Evolutionary conservation across 805 yeast species (phyloP), one percentile per base, ranked within the genome.

Genomic region (Scheffersomyces stipitis): DNA sequence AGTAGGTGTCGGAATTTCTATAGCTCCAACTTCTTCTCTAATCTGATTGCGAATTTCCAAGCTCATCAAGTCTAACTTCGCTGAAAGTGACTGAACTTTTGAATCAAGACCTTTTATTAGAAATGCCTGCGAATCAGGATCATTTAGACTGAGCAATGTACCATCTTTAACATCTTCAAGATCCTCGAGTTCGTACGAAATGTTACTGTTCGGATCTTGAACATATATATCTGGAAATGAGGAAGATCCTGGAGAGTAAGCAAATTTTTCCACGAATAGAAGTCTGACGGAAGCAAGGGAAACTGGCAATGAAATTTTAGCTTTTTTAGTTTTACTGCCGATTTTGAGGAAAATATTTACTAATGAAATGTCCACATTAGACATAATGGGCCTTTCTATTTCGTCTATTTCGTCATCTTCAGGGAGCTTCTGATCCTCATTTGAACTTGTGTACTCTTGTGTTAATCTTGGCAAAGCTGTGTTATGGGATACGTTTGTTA

Each of bases 161-260:
- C 88, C 89, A 2, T 71, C 70, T 31, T 60, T 56, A 1, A 91
- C 67, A 28, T 84, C 90, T 9, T 49, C 53, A n/a, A 87, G 54
- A 28, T 88, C 90, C 43, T 90, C 97, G 15, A 91, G 61, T 56
- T 91, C 96, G 54, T 86, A 93, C 1, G 83, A 71, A 1, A 89
- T 72, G 0, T 75, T 76, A 22, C 74, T 68, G 2, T 62, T 56
- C 0, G 75, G 72, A 41, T 86, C 95, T 42, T 74, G 80, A 4
- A 89, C 70, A 49, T 85, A 84, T 18, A 93, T 75, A 9, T 82
- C 85, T 0, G 98, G 97, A 46, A 88, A 87, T 1, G 76, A 61
- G 9, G 78, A 75, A 1, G 77, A 59, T 0, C 84, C 83, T 0
- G 95, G 93, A 0, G 91, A 75, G 56, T 83, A 88, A 2, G 91